Evolutionary conservation across 805 yeast species (phyloP).

Genomic region (Saturnispora serradocipensis): DNA sequence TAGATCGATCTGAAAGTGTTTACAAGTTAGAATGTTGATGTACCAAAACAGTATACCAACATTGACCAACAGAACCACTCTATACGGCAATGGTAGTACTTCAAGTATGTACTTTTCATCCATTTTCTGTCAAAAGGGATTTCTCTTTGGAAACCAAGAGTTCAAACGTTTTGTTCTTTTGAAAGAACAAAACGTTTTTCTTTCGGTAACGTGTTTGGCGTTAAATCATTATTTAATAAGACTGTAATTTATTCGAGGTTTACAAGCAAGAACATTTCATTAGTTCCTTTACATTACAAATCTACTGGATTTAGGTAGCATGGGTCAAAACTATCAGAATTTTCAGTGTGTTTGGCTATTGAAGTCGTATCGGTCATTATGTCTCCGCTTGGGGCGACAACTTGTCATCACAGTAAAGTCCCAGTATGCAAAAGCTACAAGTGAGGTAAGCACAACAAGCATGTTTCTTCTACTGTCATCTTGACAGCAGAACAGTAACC

Average conservation of each 20-base stretch:
- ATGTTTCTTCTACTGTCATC: not conserved
- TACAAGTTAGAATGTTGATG: conserved; percentile 33
- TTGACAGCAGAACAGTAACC: not conserved
- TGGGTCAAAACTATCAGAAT: conserved; percentile 37
- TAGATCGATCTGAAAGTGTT: conserved; percentile 35
- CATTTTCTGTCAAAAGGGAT: not conserved
- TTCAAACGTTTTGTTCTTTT: not conserved
- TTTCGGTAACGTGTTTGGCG: too few relatives aligned
- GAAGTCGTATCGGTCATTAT: conserved; percentile 61
- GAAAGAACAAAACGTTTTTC: not conserved
- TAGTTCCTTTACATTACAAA: not conserved
- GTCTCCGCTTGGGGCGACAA: conserved; percentile 70
- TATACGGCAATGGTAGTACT: conserved; percentile 37
- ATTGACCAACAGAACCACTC: conserved; percentile 41
- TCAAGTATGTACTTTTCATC: not conserved
- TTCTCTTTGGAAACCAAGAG: too few relatives aligned
- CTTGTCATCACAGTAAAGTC: conserved; percentile 43
- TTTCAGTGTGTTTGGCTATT: conserved; percentile 52
- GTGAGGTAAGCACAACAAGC: not conserved
- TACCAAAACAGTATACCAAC: conserved; percentile 49
- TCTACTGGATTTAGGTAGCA: not conserved
- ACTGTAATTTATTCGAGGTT: too few relatives aligned
- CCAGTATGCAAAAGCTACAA: not conserved
- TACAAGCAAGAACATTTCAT: not conserved
- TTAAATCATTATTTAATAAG: too few relatives aligned